Evolutionary conservation across 2,329 filamentous ascomycete genomes (phyloP).

Genomic region (Pseudogymnoascus sp.): DNA sequence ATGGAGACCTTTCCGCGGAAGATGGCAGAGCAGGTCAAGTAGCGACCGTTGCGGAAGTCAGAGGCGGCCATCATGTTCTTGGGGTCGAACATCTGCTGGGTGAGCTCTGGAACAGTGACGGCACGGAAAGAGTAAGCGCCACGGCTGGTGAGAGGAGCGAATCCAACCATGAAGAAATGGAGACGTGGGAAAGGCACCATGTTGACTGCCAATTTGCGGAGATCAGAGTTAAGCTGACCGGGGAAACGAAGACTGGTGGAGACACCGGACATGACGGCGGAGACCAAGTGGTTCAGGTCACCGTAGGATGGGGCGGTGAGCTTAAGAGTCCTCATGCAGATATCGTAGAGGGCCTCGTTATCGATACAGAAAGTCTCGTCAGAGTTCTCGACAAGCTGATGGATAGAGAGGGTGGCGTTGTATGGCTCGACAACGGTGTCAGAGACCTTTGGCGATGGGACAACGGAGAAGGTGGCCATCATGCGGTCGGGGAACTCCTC

Average conservation of each 20-base stretch:
- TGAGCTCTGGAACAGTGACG: conserved; percentile 93
- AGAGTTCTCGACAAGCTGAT: conserved; percentile 99
- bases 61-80: conserved; percentile 99
- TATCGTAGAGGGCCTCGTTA: conserved; percentile 99
- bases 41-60: conserved; percentile 99
- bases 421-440: conserved; percentile 99
- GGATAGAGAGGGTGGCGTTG: conserved; percentile 97
- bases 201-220: conserved; percentile 99
- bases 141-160: conserved; percentile 93
- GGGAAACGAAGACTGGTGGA: conserved; percentile 99
- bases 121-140: conserved; percentile 92
- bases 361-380: conserved; percentile 99
- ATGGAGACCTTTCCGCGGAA: conserved; percentile 99
- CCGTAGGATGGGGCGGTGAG: conserved; percentile 97
- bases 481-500: conserved; percentile 99
- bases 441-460: conserved; percentile 98
- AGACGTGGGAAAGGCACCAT: conserved; percentile 99
- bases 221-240: conserved; percentile 98
- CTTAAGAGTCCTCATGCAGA: conserved; percentile 99
- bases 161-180: conserved; percentile 99
- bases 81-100: conserved; percentile 99
- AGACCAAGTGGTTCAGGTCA: conserved; percentile 98
- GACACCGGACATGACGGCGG: conserved; percentile 98
- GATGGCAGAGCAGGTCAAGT: conserved; percentile 98
- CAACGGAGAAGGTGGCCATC: conserved; percentile 99